Conservation (phyloP, 2,329 filamentous ascomycete genomes). For the Trematosphaeria pertusa region DNA sequence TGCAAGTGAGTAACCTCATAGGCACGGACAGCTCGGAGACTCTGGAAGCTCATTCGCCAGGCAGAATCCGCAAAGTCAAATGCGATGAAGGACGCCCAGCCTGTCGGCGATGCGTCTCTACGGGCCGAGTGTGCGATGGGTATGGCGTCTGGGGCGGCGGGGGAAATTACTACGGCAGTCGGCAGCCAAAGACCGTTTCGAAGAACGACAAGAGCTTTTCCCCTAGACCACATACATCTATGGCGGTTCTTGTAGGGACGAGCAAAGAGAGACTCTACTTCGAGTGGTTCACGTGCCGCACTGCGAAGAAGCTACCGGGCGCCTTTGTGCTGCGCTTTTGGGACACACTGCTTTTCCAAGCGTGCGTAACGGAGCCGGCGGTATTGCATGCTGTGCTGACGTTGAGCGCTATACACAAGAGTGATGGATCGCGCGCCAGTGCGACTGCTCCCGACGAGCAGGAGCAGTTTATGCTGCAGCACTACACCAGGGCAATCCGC, state of each 20-base stretch:
- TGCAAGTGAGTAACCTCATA: conserved; percentile 42
- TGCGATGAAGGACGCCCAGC: conserved; percentile 48
- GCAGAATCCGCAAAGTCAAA: conserved; percentile 33
- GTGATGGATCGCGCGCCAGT: no score
- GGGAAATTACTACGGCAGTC: conserved; percentile 27
- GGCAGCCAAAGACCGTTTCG: not conserved
- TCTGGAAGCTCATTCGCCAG: no score
- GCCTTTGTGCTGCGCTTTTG: conserved; percentile 44
- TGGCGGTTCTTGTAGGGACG: no score
- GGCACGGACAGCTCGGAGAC: no score
- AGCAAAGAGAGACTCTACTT: conserved; percentile 45
- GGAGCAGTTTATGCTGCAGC: conserved; percentile 45
- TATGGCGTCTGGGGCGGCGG: conserved; percentile 53
- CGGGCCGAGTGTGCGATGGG: conserved; percentile 49
- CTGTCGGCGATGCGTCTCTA: conserved; percentile 46
- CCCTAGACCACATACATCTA: no score
- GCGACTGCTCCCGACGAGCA: conserved; percentile 14
- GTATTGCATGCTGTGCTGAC: conserved; percentile 53
- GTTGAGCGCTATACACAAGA: conserved; percentile 45
- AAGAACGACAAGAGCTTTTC: no score
- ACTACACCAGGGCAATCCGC: conserved; percentile 52
- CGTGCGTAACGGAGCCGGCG: conserved; percentile 48
- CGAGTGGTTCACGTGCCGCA: conserved; percentile 53
- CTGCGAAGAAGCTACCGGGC: conserved; percentile 42
- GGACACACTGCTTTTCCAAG: conserved; percentile 50